Base-by-base conservation (phyloP, 345 rosid species). In the Eucalyptus grandis region DNA sequence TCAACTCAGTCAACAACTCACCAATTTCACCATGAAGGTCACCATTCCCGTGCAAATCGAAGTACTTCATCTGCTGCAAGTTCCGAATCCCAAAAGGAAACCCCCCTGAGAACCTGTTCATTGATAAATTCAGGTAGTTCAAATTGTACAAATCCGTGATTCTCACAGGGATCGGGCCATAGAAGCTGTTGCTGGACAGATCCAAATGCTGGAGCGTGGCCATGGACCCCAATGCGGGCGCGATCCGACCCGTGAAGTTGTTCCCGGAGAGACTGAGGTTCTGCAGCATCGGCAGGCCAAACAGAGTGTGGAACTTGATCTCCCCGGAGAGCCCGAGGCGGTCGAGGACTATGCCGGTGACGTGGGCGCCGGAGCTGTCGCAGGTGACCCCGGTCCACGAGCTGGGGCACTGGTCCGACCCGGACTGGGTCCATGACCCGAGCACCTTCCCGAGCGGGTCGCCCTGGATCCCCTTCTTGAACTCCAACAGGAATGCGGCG, bases 121-220 rank as follows among this genome's bases (percentile, higher is more conserved):
- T 50, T 12, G 99, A 98, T 56, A 98, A 90, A 92, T 98, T 97
- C 90, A 98, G 90, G 89, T 94, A 90, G 88, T 93, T 96, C 89
- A 98, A 83, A 47, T 94, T 93, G 95, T 97, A 96, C 46, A 98
- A 91, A 17, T 95, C 96, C 54, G 93, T 91, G 96, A 98, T 94
- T 95, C 97, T 95, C 34, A 90, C 94, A 53, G 99, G 99, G 90
- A 98, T 95, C 87, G 99, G 96, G 22, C 99, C 99, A 31, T 95
- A 92, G 89, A 98, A 98, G 62, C 88, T 87, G 89, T 97, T 98
- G 51, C 91, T 54, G 0, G 99, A 97, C 90, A 98, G 99, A 98
- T 98, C 99, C 93, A 98, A 90, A 91, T 90, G 86, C 93, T 95
- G 94, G 58, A 98, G 94, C 87, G 99, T 91, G 31, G 90, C 91